Evolutionary conservation across 768 basidiomycete genomes (phyloP).

Genomic region (Calocybe gangraenosa): DNA sequence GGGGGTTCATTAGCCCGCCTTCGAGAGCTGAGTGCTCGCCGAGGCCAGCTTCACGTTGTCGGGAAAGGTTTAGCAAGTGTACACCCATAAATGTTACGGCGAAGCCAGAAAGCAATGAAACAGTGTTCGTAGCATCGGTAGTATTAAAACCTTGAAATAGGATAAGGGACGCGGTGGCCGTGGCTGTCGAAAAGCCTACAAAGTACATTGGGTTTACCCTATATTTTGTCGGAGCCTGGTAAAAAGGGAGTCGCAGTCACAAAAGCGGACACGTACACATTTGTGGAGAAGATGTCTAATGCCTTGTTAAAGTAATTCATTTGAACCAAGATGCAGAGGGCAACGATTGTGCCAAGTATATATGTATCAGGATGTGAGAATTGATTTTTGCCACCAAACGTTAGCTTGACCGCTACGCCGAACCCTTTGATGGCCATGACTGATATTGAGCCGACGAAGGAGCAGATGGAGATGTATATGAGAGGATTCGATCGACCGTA

Average conservation of each 20-base stretch:
- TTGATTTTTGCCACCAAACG: conserved; percentile 90
- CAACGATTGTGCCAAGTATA: conserved; percentile 82
- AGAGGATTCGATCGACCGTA: conserved; percentile 86
- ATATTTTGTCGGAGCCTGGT: conserved; percentile 26
- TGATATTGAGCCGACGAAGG: conserved; percentile 91
- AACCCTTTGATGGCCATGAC: conserved; percentile 99
- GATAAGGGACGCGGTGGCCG: conserved; percentile 91
- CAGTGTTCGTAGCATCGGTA: conserved; percentile 69
- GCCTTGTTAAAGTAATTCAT: conserved; percentile 99
- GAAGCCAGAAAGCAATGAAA: conserved; percentile 89
- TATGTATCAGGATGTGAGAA: conserved; percentile 95
- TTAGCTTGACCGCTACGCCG: conserved; percentile 94
- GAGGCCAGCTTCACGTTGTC: conserved; percentile 44
- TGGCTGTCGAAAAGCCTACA: conserved; percentile 92
- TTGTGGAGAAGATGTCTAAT: conserved; percentile 93
- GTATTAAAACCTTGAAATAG: conserved; percentile 98
- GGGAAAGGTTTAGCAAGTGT: conserved; percentile 86
- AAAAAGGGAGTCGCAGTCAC: not conserved
- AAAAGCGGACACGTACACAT: conserved; percentile 57
- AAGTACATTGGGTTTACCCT: conserved; percentile 98
- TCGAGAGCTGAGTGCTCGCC: conserved; percentile 50
- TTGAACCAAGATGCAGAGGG: conserved; percentile 82
- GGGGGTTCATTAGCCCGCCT: conserved; percentile 68
- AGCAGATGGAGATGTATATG: conserved; percentile 96
- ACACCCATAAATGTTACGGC: conserved; percentile 94